These are phyloP conservation scores for Pichia sp. DNA, from an alignment of 1,139 yeast genomes.

Conservation along the genomic window DNA sequence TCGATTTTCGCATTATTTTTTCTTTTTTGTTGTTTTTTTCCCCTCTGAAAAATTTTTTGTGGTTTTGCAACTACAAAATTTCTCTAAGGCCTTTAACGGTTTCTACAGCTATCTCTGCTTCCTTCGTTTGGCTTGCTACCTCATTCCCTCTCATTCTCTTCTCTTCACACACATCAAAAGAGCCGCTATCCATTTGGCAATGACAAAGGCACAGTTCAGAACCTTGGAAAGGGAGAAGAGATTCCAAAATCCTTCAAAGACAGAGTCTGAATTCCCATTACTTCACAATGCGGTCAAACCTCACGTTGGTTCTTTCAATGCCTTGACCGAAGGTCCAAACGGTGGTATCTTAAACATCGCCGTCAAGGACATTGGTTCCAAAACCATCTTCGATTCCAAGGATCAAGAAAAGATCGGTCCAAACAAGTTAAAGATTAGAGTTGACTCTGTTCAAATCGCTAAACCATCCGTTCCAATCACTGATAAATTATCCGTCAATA, in stretches of 20 bases:
- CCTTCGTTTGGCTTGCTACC: background rate
- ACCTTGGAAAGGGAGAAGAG: conserved; percentile 87
- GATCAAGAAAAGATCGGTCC: conserved; percentile 65
- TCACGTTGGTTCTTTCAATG: conserved; percentile 95
- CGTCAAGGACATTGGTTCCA: conserved; percentile 84
- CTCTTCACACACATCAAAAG: background rate
- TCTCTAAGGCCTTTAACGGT: background rate
- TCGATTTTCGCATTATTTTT: background rate
- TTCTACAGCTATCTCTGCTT: background rate
- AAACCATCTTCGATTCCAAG: conserved; percentile 79
- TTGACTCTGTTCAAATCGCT: conserved; percentile 83
- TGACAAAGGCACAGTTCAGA: conserved; percentile 56
- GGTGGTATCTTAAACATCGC: conserved; percentile 86
- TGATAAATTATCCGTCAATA: conserved; percentile 78
- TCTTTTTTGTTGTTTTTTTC: background rate
- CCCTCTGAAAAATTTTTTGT: background rate
- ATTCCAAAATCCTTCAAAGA: conserved; percentile 87
- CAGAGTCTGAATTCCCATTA: conserved; percentile 76
- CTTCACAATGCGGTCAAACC: conserved; percentile 90
- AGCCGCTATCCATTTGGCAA: conserved; percentile 30
- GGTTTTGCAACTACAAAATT: too few species aligned
- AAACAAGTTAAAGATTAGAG: conserved; percentile 74
- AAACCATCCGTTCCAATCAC: conserved; percentile 73
- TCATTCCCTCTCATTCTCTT: background rate
- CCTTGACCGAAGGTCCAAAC: conserved; percentile 87